A percentile compares a stretch with the other conserved stretches of the same genome.
Evolutionary conservation across 306 rosid species (phyloP).

Genomic region (Prunus salicina): DNA sequence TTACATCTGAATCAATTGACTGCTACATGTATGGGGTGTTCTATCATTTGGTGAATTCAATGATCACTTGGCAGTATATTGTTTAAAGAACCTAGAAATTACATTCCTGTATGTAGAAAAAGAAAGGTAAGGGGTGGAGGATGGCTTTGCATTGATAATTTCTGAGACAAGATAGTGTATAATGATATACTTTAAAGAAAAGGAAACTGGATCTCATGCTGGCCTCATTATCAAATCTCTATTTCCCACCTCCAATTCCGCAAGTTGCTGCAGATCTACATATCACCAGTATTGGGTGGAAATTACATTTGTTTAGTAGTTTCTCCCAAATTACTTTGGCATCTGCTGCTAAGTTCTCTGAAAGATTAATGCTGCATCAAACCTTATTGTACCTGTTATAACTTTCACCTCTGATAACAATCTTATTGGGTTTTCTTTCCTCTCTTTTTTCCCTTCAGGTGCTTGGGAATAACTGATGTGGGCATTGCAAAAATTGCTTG

Average conservation of each 20-base stretch:
- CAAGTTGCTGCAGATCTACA: no score
- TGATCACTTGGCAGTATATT: neutral
- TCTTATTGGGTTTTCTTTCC: neutral
- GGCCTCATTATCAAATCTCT: no score
- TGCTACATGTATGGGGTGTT: neutral
- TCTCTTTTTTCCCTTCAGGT: conserved; percentile 26
- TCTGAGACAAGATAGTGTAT: no score
- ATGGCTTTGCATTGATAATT: no score
- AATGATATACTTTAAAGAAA: no score
- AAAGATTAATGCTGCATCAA: neutral
- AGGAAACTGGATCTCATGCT: no score
- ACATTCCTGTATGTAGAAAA: neutral
- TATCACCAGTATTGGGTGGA: neutral
- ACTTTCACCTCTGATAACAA: neutral
- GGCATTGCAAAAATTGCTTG: conserved; percentile 53
- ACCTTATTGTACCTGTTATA: neutral
- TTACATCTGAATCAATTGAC: neutral
- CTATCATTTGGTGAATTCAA: neutral
- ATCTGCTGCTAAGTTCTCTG: neutral
- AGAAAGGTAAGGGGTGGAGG: no score
- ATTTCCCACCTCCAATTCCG: no score
- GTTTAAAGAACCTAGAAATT: neutral
- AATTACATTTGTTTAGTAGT: neutral
- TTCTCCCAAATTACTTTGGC: neutral
- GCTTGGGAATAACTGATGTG: conserved; percentile 47